Evolutionary conservation across 192 early-diverging fungal species (phyloP), one percentile per base, ranked within the genome.

Genomic region (Linnemannia schmuckeri): DNA sequence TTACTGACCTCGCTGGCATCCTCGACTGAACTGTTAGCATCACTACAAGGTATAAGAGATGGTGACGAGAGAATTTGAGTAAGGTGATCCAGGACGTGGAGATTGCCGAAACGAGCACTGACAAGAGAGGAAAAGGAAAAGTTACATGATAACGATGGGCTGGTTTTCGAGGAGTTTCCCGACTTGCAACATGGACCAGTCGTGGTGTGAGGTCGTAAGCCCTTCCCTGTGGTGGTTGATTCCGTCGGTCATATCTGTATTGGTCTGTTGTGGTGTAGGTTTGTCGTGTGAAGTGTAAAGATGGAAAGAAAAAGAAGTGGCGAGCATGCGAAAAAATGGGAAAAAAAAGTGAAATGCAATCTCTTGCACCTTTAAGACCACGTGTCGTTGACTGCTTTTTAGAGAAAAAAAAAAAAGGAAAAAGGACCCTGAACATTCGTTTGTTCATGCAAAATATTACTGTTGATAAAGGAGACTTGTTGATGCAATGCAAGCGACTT

Each of bases 181-280:
- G 20, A 91, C 95, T 18, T 91, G 90, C 40, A 93, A 76, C 81
- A 89, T 88, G 24, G 93, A 90, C 95, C 95, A 96, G 83, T 95
- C 94, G 30, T 89, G 85, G 13, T 81, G 72, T 27, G 81, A 78
- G 6, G 90, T 91, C 13, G 90, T 91, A 13, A 91, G 54, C 0
- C 90, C 90, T 85, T 91, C 90, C 12, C 88, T 87, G 52, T 89
- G 88, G 17, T 74, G 78, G 4, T 80, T 70, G 30, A 41, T 27
- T 44, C 57, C 72, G 42, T 76, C 75, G 33, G 22, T 63, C 61
- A 66, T 66, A 66, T 66, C 61, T 47, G 44, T 33, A 18, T 15
- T 33, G 41, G 42, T 37, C 42, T 66, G 57, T 22, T 15, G 22
- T 79, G 30, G 4, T 72, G 35, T 20, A n/a, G 18, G 18, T 18